phyloP scores from a whole-genome alignment of 2,329 filamentous ascomycete species.

The Botrytis sinoallii region DNA sequence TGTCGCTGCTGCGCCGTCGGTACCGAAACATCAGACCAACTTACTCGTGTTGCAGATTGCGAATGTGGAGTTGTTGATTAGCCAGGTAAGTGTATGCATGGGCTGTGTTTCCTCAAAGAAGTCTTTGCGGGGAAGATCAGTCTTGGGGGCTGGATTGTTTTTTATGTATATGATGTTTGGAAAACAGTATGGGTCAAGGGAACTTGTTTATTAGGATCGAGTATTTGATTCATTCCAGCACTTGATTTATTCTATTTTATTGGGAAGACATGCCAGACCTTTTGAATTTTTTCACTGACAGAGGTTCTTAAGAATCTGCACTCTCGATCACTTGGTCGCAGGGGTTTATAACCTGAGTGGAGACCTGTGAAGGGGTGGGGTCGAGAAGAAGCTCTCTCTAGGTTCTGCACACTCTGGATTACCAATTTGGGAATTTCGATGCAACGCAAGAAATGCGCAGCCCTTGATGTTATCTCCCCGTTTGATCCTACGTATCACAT shows the following conservation, averaged over 20 bases:
- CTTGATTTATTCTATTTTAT: accelerated
- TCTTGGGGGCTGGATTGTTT: neutral
- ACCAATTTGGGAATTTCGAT: neutral
- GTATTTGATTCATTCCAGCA: neutral
- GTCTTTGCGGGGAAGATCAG: neutral
- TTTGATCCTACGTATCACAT: neutral
- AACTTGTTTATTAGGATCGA: neutral
- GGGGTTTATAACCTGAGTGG: neutral
- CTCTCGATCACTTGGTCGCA: neutral
- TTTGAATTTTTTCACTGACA: neutral
- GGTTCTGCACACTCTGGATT: neutral
- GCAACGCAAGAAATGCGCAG: neutral
- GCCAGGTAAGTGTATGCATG: neutral
- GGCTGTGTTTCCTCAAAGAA: neutral
- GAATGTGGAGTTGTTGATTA: neutral
- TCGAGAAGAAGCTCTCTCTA: neutral
- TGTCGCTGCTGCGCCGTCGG: neutral
- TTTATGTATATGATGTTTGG: neutral
- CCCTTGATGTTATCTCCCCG: neutral
- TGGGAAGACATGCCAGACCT: neutral
- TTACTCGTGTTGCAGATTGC: neutral
- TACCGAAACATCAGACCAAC: neutral
- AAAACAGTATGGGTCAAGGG: too few relatives aligned
- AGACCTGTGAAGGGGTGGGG: neutral
- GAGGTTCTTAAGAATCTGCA: neutral